These are phyloP conservation scores for Opeltia flavorubescens DNA, from an alignment of 495 filamentous ascomycete species.

Conservation along the genomic window DNA sequence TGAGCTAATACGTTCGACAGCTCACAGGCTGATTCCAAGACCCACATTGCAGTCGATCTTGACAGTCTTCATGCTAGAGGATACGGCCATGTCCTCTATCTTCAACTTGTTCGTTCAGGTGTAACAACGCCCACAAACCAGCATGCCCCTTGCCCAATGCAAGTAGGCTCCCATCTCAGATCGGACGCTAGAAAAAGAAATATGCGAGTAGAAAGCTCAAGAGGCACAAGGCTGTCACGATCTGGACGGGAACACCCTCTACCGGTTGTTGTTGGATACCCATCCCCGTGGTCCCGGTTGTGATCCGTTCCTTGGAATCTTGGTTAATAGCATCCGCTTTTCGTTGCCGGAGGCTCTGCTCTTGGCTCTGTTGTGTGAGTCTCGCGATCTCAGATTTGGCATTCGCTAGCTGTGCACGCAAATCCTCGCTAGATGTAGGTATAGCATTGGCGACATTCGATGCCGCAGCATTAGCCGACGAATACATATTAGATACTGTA, in stretches of 20 bases:
- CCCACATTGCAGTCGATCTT: too few species aligned
- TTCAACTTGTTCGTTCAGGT: too few species aligned
- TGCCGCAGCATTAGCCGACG: conserved; percentile 26
- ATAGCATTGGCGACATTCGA: conserved; percentile 28
- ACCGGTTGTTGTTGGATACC: conserved; percentile 42
- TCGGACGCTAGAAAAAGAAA: conserved; percentile 62
- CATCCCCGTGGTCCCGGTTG: conserved; percentile 31
- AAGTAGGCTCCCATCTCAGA: background rate
- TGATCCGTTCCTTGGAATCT: conserved; percentile 23
- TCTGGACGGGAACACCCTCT: conserved; percentile 73
- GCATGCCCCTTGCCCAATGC: too few species aligned
- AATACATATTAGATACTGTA: conserved; percentile 13
- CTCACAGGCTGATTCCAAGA: too few species aligned
- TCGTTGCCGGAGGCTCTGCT: conserved; percentile 57
- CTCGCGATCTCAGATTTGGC: conserved; percentile 60
- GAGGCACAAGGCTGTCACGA: conserved; percentile 72
- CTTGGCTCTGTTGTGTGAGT: conserved; percentile 54
- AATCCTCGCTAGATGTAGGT: conserved; percentile 43
- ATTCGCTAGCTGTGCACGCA: conserved; percentile 58
- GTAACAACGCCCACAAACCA: too few species aligned
- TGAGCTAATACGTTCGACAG: too few species aligned
- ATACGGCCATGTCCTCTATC: too few species aligned
- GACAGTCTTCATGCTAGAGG: too few species aligned
- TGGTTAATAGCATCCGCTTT: conserved; percentile 30
- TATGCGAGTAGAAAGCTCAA: conserved; percentile 86